A percentile compares a stretch with the other conserved stretches of the same genome.
Conservation (phyloP, 2,329 filamentous ascomycete species). For the Colletotrichum endophyticum region DNA sequence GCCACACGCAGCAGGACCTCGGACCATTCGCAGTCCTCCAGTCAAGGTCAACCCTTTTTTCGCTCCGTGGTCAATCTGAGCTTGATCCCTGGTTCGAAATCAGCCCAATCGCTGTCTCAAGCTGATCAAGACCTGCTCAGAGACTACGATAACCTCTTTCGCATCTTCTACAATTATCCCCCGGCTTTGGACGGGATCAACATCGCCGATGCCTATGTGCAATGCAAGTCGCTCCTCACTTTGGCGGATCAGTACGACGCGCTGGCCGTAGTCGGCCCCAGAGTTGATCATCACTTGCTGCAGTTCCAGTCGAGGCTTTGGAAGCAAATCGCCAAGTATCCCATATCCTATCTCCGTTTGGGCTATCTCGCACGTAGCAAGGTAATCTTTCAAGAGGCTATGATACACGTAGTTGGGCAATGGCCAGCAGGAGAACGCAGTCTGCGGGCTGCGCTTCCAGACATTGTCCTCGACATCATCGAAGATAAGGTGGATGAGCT, state of each 20-base stretch:
- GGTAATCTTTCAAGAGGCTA: conserved; percentile 83
- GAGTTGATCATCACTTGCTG: conserved; percentile 91
- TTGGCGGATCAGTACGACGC: conserved; percentile 97
- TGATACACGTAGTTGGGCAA: conserved; percentile 93
- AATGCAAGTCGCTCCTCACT: conserved; percentile 88
- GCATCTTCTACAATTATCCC: conserved; percentile 93
- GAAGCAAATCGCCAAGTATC: conserved; percentile 97
- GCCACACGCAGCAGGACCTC: conserved; percentile 63
- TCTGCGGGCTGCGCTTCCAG: conserved; percentile 75
- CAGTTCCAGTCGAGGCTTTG: conserved; percentile 90
- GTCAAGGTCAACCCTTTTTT: conserved; percentile 68
- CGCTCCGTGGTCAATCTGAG: conserved; percentile 85
- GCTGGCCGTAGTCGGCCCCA: conserved; percentile 82
- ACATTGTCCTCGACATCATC: conserved; percentile 83
- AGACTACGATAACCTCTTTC: conserved; percentile 95
- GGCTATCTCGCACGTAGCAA: conserved; percentile 85
- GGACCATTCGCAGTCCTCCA: conserved; percentile 59
- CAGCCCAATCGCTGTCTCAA: conserved; percentile 53
- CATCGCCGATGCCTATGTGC: conserved; percentile 90
- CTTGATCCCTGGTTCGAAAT: conserved; percentile 52
- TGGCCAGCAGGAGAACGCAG: conserved; percentile 85
- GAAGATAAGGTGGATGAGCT: conserved; percentile 95
- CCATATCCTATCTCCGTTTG: conserved; percentile 87
- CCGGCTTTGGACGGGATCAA: conserved; percentile 83
- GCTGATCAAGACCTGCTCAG: conserved; percentile 79